Conservation (phyloP, 2,329 filamentous ascomycete genomes). For the Arthrinium phaeospermum region DNA sequence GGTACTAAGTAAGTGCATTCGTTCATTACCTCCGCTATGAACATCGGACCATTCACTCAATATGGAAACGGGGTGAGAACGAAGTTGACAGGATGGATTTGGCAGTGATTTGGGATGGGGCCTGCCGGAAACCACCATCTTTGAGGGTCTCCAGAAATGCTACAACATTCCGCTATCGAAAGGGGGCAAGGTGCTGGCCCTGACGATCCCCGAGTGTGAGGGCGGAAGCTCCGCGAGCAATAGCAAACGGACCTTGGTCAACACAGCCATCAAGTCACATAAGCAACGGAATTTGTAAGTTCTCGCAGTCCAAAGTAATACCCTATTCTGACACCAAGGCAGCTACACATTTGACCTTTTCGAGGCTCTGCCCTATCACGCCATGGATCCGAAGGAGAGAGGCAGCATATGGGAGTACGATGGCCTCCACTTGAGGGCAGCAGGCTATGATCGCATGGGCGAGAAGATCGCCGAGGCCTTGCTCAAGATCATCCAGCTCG, state of each 20-base stretch:
- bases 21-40: not conserved
- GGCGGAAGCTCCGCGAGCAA: conserved; percentile 36
- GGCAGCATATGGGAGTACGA: conserved; percentile 62
- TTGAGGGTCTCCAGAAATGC: conserved; percentile 51
- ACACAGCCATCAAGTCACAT: conserved; percentile 57
- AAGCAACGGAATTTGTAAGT: conserved; percentile 59
- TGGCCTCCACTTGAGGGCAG: conserved; percentile 61
- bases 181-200: conserved; percentile 62
- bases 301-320: not conserved
- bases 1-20: conserved; percentile 60
- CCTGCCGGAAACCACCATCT: conserved; percentile 48
- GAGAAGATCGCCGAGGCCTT: conserved; percentile 59
- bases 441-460: conserved; percentile 69
- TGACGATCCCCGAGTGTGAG: conserved; percentile 65
- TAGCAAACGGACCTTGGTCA: conserved; percentile 51
- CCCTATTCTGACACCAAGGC: not conserved
- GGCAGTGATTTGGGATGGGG: conserved; percentile 56
- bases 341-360: conserved; percentile 65
- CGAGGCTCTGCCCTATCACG: conserved; percentile 58
- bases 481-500: conserved; percentile 49
- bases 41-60: not conserved
- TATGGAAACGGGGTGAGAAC: too few relatives aligned
- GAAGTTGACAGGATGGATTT: not conserved
- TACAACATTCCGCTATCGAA: conserved; percentile 57
- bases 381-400: conserved; percentile 52